These are phyloP conservation scores for Penicillium odoratum DNA, from an alignment of 495 filamentous ascomycete species.

Conservation along the genomic window DNA sequence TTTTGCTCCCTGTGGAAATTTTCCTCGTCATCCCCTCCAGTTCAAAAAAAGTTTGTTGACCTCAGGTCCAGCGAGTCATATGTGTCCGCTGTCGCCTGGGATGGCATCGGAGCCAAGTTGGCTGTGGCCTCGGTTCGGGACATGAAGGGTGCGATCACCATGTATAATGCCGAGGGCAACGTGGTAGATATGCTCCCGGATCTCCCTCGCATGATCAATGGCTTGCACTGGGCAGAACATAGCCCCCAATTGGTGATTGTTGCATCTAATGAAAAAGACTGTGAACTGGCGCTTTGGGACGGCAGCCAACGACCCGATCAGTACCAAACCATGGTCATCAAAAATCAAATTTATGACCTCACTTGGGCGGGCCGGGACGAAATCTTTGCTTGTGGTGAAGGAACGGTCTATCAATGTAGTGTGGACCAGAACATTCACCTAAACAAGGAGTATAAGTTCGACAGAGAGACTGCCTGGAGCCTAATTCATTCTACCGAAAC, in stretches of 20 bases:
- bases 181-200: conserved; percentile 51
- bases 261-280: conserved; percentile 41
- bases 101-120: conserved; percentile 61
- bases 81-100: conserved; percentile 69
- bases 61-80: conserved; percentile 34
- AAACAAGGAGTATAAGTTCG: conserved; percentile 36
- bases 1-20: conserved; percentile 81
- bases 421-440: conserved; percentile 42
- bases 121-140: conserved; percentile 68
- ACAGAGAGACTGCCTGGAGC: conserved; percentile 34
- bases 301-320: conserved; percentile 42
- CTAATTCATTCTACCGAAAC: conserved; percentile 38
- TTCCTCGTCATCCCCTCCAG: conserved; percentile 39
- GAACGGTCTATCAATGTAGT: conserved; percentile 44
- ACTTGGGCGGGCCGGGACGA: conserved; percentile 37
- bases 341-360: conserved; percentile 40
- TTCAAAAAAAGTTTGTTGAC: conserved; percentile 41
- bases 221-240: conserved; percentile 41
- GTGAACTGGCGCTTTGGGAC: conserved; percentile 50
- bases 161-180: conserved; percentile 65
- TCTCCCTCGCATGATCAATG: conserved; percentile 46
- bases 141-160: conserved; percentile 61
- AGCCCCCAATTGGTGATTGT: conserved; percentile 44
- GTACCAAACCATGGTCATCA: conserved; percentile 40
- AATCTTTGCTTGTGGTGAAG: conserved; percentile 42